These are phyloP conservation scores for Boletus pseudo-olivaceus DNA, from an alignment of 768 basidiomycete species.

Conservation along the genomic window DNA sequence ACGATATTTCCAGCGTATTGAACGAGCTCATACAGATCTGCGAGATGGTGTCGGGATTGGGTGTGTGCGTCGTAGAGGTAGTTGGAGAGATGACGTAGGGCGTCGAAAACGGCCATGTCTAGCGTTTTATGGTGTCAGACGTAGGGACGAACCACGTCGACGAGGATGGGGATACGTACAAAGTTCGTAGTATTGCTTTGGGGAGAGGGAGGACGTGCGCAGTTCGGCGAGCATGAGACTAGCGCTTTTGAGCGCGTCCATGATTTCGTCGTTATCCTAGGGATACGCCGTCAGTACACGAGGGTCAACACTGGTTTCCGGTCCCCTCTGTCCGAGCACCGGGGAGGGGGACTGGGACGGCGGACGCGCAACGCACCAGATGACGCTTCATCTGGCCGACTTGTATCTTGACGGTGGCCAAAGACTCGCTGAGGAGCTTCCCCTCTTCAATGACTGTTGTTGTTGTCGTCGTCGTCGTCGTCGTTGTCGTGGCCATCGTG, in stretches of 20 bases:
- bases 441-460: conserved; percentile 61
- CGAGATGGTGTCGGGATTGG: conserved; percentile 88
- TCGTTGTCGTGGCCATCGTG: conserved; percentile 23
- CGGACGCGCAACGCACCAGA: conserved; percentile 52
- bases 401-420: conserved; percentile 85
- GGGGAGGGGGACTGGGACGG: neutral
- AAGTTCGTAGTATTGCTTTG: conserved; percentile 98
- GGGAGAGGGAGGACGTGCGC: conserved; percentile 86
- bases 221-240: conserved; percentile 97
- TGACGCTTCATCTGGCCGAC: conserved; percentile 94
- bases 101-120: conserved; percentile 99
- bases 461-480: conserved; percentile 14
- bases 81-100: conserved; percentile 89
- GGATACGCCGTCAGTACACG: neutral
- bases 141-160: neutral
- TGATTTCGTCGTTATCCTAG: conserved; percentile 92
- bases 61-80: conserved; percentile 97
- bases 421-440: conserved; percentile 79
- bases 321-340: neutral
- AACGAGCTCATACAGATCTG: conserved; percentile 98
- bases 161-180: conserved; percentile 47
- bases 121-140: neutral
- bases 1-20: conserved; percentile 98
- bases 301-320: too few relatives aligned
- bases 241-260: conserved; percentile 97